These are phyloP conservation scores for Phialophora tarda DNA, from an alignment of 2,329 filamentous ascomycete species.

Conservation along the genomic window DNA sequence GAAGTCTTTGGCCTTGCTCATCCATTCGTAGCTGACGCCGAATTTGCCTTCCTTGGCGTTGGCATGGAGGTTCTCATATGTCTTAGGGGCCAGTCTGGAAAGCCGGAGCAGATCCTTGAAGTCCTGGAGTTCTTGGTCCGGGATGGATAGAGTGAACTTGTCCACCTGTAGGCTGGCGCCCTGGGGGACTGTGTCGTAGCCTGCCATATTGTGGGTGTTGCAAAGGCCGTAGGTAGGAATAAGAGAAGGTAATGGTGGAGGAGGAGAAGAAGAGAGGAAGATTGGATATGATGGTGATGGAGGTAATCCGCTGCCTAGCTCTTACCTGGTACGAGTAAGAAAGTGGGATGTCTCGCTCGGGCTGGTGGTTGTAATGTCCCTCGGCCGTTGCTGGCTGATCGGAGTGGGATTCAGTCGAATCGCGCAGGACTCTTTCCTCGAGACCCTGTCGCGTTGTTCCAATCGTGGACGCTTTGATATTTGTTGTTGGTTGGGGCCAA, in stretches of 20 bases:
- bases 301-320: not conserved
- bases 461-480: not conserved
- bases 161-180: constrained; percentile 14
- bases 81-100: constrained; percentile 56
- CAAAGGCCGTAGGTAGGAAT: not conserved
- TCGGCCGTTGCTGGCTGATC: not conserved
- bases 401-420: not conserved
- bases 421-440: not conserved
- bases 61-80: constrained; percentile 56
- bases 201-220: constrained; percentile 17
- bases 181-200: constrained; percentile 22
- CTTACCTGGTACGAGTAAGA: not conserved
- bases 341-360: not conserved
- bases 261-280: not conserved
- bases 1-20: constrained; percentile 25
- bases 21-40: constrained; percentile 23
- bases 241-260: not conserved
- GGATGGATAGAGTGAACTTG: constrained; percentile 25
- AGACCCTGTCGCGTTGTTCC: not conserved
- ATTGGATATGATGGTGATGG: not conserved
- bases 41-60: constrained; percentile 42
- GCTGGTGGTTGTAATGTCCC: not conserved
- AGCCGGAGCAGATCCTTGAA: constrained; percentile 56
- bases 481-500: not conserved
- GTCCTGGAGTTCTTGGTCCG: constrained; percentile 53